Evolutionary conservation across 805 yeast species (phyloP).

Genomic region (Tetrapisispora iriomotensis): DNA sequence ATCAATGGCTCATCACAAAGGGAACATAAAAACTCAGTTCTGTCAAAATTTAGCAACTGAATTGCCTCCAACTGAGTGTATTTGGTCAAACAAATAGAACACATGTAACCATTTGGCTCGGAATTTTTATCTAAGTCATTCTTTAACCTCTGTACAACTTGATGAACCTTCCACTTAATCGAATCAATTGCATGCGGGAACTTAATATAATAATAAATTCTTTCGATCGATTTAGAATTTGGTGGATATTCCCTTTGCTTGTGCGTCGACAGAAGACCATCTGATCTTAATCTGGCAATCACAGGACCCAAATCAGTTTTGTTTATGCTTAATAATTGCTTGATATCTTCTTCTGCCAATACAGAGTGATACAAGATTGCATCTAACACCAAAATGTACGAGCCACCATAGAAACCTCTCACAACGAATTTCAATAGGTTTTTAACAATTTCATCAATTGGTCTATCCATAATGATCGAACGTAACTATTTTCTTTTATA

Average conservation of each 20-base stretch:
- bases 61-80: constrained; percentile 84
- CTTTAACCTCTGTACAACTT: constrained; percentile 66
- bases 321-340: constrained; percentile 70
- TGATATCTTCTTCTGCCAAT: constrained; percentile 83
- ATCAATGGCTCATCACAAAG: constrained; percentile 66
- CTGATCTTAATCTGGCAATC: constrained; percentile 75
- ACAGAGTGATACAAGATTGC: constrained; percentile 84
- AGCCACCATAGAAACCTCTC: constrained; percentile 77
- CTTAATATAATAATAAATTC: constrained; percentile 81
- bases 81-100: constrained; percentile 75
- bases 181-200: constrained; percentile 91
- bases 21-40: constrained; percentile 73
- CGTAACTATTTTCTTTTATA: too few relatives aligned
- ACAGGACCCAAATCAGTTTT: constrained; percentile 77
- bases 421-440: constrained; percentile 62
- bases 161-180: constrained; percentile 91
- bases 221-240: constrained; percentile 54
- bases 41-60: constrained; percentile 67
- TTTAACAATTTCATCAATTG: constrained; percentile 35
- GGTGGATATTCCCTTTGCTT: constrained; percentile 61
- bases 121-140: constrained; percentile 76
- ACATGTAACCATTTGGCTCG: constrained; percentile 88
- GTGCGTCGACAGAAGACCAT: constrained; percentile 63
- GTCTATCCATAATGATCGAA: constrained; percentile 26
- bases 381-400: constrained; percentile 77